Base-by-base conservation (phyloP, 2,329 filamentous ascomycete genomes). In the Colletotrichum viniferum region DNA sequence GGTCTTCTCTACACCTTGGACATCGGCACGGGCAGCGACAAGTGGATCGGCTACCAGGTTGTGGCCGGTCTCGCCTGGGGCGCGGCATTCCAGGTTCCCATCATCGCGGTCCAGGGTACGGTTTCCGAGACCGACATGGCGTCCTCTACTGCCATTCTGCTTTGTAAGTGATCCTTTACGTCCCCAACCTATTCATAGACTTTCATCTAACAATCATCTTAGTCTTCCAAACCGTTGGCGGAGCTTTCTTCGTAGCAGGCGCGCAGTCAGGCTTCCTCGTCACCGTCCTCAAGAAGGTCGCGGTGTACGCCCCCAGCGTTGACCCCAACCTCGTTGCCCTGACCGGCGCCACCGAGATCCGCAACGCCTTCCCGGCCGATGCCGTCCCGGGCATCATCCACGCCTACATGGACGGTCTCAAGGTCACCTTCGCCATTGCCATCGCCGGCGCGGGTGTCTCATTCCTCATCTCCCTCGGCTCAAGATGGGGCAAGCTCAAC, bases 391-490 rank as follows among this genome's bases (percentile, higher is more conserved):
- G 86, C 0, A 91, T 94, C 55, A 85, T 94, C 30, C 77, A 82
- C 0, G 91, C 90, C 0, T 95, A 95, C 84, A 94, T 90, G 78
- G 83, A 90, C 69, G 90, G 90, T 0, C 90, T 93, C 78, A 92
- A 93, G 80, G 91, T 93, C 9, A 87, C 88, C 6, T 90, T 92
- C 52, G 93, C 91, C 12, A 86, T 93, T 77, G 87, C 88, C 16
- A 86, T 88, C 24, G 81, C 92, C 6, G 88, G 87, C 34, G 86
- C 83, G 3, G 86, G 86, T 4, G 68, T 88, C 30, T 82, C 86
- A 0, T 81, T 85, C 6, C 38, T 86, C 5, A 71, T 86, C 21
- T 80, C 80, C 18, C 73, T 85, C 6, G 80, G 76, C 30, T 83
- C 83, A 10, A 81, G 80, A 30, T 88, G 87, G 87, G 30, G 48